Conservation (phyloP, 352 stramenopile species). For the Globisporangium paroecandrum region DNA sequence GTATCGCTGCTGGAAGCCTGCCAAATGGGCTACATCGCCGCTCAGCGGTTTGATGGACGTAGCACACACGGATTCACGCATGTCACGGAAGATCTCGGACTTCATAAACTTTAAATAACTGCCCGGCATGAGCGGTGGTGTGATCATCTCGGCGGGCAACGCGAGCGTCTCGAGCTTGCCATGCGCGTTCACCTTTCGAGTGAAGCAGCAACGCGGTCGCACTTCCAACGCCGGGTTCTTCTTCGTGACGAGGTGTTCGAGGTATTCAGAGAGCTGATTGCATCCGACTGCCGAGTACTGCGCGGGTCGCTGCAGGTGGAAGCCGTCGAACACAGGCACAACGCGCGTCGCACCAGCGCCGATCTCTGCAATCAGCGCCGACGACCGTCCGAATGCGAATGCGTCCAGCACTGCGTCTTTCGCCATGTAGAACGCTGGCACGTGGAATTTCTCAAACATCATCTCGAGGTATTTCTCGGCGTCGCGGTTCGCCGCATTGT, state of each 20-base stretch:
- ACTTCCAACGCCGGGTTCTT: slow-evolving; percentile 40
- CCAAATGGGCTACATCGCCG: slow-evolving; percentile 22
- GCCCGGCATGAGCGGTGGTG: slow-evolving; percentile 45
- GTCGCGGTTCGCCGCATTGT: slow-evolving; percentile 52
- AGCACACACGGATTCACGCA: slow-evolving; percentile 61
- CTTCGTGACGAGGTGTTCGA: slow-evolving; percentile 58
- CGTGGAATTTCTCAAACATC: slow-evolving; percentile 91
- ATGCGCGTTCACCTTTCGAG: slow-evolving; percentile 43
- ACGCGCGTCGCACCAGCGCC: slow-evolving; percentile 82
- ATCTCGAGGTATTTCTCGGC: slow-evolving; percentile 85
- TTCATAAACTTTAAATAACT: slow-evolving; percentile 78
- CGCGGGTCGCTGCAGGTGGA: slow-evolving; percentile 71
- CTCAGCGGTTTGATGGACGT: slow-evolving; percentile 48
- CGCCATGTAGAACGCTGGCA: slow-evolving; percentile 88
- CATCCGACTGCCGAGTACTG: slow-evolving; percentile 76
- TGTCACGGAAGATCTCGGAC: slow-evolving; percentile 68
- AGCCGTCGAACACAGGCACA: slow-evolving; percentile 90
- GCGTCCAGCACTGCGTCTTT: slow-evolving; percentile 88
- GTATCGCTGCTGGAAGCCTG: slow-evolving; percentile 40
- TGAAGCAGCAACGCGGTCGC: slow-evolving; percentile 65
- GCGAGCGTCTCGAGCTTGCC: slow-evolving; percentile 58
- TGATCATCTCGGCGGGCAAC: slow-evolving; percentile 34
- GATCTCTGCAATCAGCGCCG: slow-evolving; percentile 87
- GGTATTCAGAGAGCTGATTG: slow-evolving; percentile 66
- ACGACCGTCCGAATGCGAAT: slow-evolving; percentile 87